Evolutionary conservation across 768 basidiomycete genomes (phyloP), one percentile per base, ranked within the genome.

Genomic region (Agrocybe praecox): DNA sequence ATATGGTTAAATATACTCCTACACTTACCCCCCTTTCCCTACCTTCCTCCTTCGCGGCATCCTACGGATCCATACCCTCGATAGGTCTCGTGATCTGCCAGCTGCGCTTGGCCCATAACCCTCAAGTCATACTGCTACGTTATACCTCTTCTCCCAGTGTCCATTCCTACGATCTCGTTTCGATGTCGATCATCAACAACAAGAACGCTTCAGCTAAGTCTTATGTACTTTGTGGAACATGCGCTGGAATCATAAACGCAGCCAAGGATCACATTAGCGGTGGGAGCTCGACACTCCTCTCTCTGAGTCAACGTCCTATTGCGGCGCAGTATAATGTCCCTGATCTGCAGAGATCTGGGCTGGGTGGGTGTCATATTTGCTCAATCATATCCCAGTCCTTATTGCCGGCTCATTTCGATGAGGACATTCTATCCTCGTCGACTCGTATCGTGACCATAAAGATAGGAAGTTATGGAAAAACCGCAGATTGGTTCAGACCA

Each of bases 301-400:
- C 44, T 11, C 29, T 2, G n/a, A 5, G 24, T 22, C 2, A 9
- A 19, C 26, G 17, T 48, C 52, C 48, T 22, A n/a, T 47, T 8
- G 26, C 50, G 18, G 47, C 15, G 7, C 14, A 53, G n/a, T 53
- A 53, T 26, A 19, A 2, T 5, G 32, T 45, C 11, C 52, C 22
- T 22, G 48, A 53, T 15, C 32, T 58, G 18, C 57, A 58, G 22
- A 32, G 15, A 34, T 53, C 57, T 8, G 57, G 52, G 7, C 15
- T 58, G 2, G 19, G 23, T 12, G 57, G 57, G 5, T 58, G 57
- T 48, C 57, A 58, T 43, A 26, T 58, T 22, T 53, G 52, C 52
- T 58, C 57, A 34, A 58, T 58, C 47, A 50, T 58, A 36, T 53
- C 46, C 23, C 52, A 58, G 19, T 47, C 48, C 2, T 26, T 49